Percentiles rank a stretch among this genome's conserved stretches.
phyloP scores from a whole-genome alignment of 2,329 filamentous ascomycete species.

The Neonectria coccinea region DNA sequence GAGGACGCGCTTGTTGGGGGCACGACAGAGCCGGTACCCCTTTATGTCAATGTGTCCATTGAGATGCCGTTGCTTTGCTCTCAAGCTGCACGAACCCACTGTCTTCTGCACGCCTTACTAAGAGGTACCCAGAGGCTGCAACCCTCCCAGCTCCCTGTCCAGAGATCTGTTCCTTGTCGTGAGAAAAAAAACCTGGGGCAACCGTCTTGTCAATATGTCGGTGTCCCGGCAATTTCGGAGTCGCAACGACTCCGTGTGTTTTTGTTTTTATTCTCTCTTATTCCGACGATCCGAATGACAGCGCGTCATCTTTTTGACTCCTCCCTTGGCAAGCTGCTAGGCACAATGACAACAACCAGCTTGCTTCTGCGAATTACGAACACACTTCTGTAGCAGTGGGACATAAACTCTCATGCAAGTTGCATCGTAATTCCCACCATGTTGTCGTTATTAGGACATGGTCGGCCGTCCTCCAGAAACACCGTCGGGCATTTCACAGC shows the following conservation, averaged over 20 bases:
- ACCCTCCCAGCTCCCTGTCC: not conserved
- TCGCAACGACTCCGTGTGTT: not conserved
- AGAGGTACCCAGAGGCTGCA: not conserved
- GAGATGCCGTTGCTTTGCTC: not conserved
- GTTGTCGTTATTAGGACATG: conserved; percentile 1
- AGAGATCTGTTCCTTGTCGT: not conserved
- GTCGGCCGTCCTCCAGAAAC: not conserved
- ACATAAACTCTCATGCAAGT: not conserved
- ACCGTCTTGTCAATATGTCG: conserved; percentile 2
- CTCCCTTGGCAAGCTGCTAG: not conserved
- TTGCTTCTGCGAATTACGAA: not conserved
- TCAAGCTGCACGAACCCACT: not conserved
- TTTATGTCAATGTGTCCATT: not conserved
- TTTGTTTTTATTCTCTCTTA: conserved; percentile 14
- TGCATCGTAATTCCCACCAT: not conserved
- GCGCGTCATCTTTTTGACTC: not conserved
- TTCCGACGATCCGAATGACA: conserved; percentile 7
- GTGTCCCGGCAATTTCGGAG: not conserved
- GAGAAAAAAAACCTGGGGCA: conserved; percentile 1
- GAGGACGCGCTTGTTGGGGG: not conserved
- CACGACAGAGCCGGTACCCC: conserved; percentile 1
- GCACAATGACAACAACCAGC: not conserved
- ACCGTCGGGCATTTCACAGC: conserved; percentile 11
- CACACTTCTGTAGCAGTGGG: not conserved
- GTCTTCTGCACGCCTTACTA: not conserved